A percentile compares a stretch with the other conserved stretches of the same genome.
Evolutionary conservation across 495 filamentous ascomycete genomes (phyloP).

Genomic region (Penicillium roqueforti): DNA sequence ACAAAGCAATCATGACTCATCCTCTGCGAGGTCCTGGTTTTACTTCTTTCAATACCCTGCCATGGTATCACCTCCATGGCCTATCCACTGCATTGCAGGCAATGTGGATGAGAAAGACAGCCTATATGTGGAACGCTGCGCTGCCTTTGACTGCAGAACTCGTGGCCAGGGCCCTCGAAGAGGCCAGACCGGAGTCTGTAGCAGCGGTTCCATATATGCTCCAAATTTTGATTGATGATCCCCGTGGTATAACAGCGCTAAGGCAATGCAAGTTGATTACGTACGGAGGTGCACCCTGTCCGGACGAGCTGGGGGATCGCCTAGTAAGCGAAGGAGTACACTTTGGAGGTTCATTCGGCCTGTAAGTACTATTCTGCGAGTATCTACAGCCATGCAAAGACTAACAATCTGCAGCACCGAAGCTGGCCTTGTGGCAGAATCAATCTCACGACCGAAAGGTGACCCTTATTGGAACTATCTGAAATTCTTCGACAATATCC

Average conservation of each 20-base stretch:
- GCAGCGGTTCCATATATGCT: conserved; percentile 56
- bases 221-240: conserved; percentile 48
- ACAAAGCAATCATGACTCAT: conserved; percentile 40
- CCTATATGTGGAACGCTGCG: conserved; percentile 49
- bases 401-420: conserved; percentile 44
- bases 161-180: conserved; percentile 45
- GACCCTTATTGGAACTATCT: conserved; percentile 55
- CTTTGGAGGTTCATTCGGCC: conserved; percentile 49
- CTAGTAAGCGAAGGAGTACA: conserved; percentile 46
- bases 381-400: background rate
- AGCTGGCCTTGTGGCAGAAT: conserved; percentile 48
- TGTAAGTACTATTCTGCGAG: conserved; percentile 31
- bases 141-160: conserved; percentile 50
- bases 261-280: conserved; percentile 44
- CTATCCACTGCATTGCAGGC: conserved; percentile 45
- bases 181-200: conserved; percentile 45
- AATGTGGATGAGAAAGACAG: conserved; percentile 49
- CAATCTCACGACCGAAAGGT: conserved; percentile 40
- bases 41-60: conserved; percentile 52
- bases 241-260: conserved; percentile 44
- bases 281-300: conserved; percentile 50
- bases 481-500: conserved; percentile 43
- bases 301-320: conserved; percentile 55
- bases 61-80: conserved; percentile 53
- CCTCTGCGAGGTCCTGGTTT: conserved; percentile 30